phyloP scores from a whole-genome alignment of 495 filamentous ascomycete species.

The Annulohypoxylon stygium region DNA sequence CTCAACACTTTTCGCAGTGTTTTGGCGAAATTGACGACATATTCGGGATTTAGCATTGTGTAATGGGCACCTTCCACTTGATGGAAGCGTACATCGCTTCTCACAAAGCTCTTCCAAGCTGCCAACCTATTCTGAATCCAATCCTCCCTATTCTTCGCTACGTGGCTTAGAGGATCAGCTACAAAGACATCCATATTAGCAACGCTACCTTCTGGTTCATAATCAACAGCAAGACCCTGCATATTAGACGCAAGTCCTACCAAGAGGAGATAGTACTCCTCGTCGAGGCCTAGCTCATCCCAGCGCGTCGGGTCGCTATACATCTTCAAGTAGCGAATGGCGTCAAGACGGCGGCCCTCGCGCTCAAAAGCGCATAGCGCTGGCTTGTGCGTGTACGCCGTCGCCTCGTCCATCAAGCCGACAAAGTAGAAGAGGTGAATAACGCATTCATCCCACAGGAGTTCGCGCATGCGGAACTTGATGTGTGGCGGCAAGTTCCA shows the following conservation, averaged over 20 bases:
- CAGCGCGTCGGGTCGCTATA: constrained; percentile 43
- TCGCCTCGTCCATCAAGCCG: constrained; percentile 52
- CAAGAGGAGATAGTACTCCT: constrained; percentile 55
- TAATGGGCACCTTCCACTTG: constrained; percentile 57
- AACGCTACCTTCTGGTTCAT: constrained; percentile 63
- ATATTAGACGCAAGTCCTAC: constrained; percentile 56
- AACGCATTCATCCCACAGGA: constrained; percentile 61
- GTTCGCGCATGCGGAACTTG: constrained; percentile 64
- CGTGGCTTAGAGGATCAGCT: constrained; percentile 55
- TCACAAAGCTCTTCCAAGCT: constrained; percentile 62
- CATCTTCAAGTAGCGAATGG: constrained; percentile 11
- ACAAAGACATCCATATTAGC: constrained; percentile 65
- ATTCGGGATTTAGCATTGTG: constrained; percentile 54
- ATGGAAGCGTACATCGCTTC: constrained; percentile 46
- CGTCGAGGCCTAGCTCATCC: constrained; percentile 57
- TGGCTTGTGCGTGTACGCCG: not conserved
- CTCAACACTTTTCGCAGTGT: constrained; percentile 4
- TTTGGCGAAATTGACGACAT: constrained; percentile 50
- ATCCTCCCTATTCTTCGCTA: constrained; percentile 60
- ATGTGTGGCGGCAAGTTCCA: constrained; percentile 67
- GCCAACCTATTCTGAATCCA: constrained; percentile 59
- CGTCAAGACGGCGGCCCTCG: not conserved
- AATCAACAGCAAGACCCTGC: constrained; percentile 63
- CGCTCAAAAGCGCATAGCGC: constrained; percentile 3
- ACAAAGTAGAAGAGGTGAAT: constrained; percentile 65